Evolutionary conservation across 306 rosid species (phyloP), one percentile per base, ranked within the genome.

Genomic region (Sicyos baderoa): DNA sequence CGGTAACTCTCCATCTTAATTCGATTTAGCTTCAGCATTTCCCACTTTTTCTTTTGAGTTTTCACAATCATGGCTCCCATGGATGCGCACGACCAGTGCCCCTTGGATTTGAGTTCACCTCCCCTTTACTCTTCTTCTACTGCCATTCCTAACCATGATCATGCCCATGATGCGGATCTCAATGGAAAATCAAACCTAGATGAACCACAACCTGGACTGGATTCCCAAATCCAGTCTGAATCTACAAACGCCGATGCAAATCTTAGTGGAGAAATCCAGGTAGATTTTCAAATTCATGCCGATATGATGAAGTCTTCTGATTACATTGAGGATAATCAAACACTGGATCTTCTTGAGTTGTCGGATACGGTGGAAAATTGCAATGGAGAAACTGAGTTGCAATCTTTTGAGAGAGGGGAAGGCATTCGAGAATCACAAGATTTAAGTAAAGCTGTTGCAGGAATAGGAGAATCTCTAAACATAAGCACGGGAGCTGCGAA

Each of bases 151-250:
- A 80, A 80, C 75, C n/a, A n/a, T n/a, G n/a, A n/a, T n/a, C n/a
- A n/a, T n/a, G n/a, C n/a, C n/a, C n/a, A n/a, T n/a, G 78, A 80
- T 35, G 82, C 84, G 71, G 89, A 88, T 82, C 89, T 71, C 52
- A 54, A 45, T 57, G 79, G 54, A 50, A 50, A 61, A 54, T 7
- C n/a, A 6, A 29, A 29, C 35, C 35, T 29, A 5, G 35, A 29
- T 29, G 4, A 29, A 29, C 35, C 35, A 3, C 35, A 29, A 29
- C 35, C 35, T 29, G 5, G 35, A 29, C 5, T 29, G 35, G 35
- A 29, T 29, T 29, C 29, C 29, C 35, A 29, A 29, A 29, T 29
- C 4, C 35, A 29, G 35, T 29, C 35, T 45, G 55, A 13, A 21
- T 22, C 40, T 47, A 22, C 55, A 21, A 21, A 45, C 52, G 14